A percentile compares a stretch with the other conserved stretches of the same genome.
Conservation (phyloP, 176 grass and related monocot species). For the Tuctoria greenei region DNA sequence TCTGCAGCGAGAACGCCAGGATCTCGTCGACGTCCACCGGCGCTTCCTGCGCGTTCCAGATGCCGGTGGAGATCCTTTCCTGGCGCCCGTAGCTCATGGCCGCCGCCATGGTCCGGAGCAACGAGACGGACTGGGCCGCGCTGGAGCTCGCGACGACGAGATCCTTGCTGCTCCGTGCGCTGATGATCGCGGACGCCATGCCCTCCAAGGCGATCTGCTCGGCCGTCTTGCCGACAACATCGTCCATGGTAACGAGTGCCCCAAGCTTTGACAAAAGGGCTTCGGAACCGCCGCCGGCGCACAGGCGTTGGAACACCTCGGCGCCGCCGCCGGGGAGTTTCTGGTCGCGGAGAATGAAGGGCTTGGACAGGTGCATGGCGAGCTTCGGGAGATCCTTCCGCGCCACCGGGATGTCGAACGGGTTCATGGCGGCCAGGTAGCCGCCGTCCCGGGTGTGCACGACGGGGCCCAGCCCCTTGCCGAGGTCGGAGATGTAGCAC, state of each 20-base stretch:
- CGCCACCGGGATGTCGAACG: conserved; percentile 62
- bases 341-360: conserved; percentile 61
- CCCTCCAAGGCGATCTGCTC: conserved; percentile 93
- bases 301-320: conserved; percentile 74
- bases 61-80: conserved; percentile 70
- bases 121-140: conserved; percentile 50
- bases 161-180: conserved; percentile 61
- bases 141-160: conserved; percentile 53
- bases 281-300: conserved; percentile 39
- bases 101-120: conserved; percentile 60
- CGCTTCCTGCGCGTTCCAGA: conserved; percentile 61
- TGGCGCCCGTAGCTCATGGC: conserved; percentile 55
- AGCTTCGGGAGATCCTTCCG: conserved; percentile 77
- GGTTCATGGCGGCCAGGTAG: conserved; percentile 73
- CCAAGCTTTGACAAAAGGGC: conserved; percentile 42
- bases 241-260: conserved; percentile 59
- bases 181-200: conserved; percentile 82
- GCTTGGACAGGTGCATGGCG: conserved; percentile 87
- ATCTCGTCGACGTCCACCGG: conserved; percentile 64
- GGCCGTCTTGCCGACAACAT: conserved; percentile 80
- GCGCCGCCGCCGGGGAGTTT: conserved; percentile 50
- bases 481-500: conserved; percentile 75
- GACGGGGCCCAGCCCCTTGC: conserved; percentile 71
- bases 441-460: conserved; percentile 87
- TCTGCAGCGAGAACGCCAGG: conserved; percentile 67